Conservation (phyloP, 176 grass and related monocot genomes). For the Alloteropsis semialata region DNA sequence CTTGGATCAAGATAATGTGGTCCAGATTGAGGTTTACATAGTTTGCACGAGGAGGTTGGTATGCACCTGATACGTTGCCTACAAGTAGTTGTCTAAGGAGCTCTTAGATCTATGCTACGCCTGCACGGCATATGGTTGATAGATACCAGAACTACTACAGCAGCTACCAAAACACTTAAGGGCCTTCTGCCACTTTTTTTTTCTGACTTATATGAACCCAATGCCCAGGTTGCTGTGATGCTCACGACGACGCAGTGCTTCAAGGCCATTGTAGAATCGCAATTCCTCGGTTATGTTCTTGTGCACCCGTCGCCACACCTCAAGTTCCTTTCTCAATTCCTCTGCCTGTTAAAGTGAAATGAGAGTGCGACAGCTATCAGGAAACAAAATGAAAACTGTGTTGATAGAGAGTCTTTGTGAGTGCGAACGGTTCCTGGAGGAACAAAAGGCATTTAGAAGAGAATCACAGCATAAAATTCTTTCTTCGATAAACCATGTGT, state of each 20-base stretch:
- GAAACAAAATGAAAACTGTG: background rate
- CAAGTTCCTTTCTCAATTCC: background rate
- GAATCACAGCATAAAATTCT: background rate
- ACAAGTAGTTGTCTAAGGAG: background rate
- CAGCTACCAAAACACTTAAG: background rate
- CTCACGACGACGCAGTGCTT: background rate
- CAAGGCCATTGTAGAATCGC: background rate
- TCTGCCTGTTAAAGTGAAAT: constrained; percentile 17
- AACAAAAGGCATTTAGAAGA: background rate
- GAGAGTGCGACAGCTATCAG: background rate
- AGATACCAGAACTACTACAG: background rate
- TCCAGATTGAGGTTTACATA: too few relatives aligned
- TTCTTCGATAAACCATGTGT: background rate
- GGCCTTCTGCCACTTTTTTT: background rate
- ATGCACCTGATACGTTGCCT: too few relatives aligned
- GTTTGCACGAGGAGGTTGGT: too few relatives aligned
- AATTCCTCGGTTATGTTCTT: background rate
- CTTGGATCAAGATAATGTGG: too few relatives aligned
- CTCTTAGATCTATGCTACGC: background rate
- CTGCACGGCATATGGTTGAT: background rate
- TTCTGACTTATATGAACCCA: background rate
- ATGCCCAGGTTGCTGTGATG: background rate
- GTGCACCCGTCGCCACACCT: background rate
- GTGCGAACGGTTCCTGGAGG: background rate
- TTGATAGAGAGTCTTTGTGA: background rate